Conservation (phyloP, 345 rosid genomes). For the Citrus cavaleriei region DNA sequence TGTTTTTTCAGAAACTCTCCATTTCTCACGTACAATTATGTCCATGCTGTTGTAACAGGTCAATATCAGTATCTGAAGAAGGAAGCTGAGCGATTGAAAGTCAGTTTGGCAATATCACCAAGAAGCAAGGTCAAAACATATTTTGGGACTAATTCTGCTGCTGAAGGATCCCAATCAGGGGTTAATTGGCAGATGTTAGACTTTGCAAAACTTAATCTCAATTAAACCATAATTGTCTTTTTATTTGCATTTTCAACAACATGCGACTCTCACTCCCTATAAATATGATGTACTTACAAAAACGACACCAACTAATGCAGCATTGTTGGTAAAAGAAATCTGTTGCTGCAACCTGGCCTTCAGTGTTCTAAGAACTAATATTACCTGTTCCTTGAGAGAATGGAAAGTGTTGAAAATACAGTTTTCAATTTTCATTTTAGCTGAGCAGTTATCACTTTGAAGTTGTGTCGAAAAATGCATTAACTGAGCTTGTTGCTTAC, state of each 20-base stretch:
- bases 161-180: conserved; percentile 29
- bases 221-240: conserved; percentile 20
- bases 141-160: conserved; percentile 28
- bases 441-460: background rate
- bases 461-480: background rate
- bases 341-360: background rate
- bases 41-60: conserved; percentile 30
- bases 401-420: too few relatives aligned
- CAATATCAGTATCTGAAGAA: conserved; percentile 52
- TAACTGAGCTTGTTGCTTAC: background rate
- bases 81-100: conserved; percentile 58
- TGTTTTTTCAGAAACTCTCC: background rate
- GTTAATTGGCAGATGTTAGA: conserved; percentile 53
- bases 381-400: background rate
- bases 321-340: background rate
- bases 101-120: conserved; percentile 28
- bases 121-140: conserved; percentile 22
- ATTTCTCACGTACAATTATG: background rate
- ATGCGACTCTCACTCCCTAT: background rate
- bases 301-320: background rate
- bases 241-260: background rate
- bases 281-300: background rate
- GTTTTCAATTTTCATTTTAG: too few relatives aligned
- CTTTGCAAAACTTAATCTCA: conserved; percentile 49
- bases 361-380: background rate